Evolutionary conservation across 805 yeast species (phyloP), one percentile per base, ranked within the genome.

Genomic region (Blastobotrys parvus): DNA sequence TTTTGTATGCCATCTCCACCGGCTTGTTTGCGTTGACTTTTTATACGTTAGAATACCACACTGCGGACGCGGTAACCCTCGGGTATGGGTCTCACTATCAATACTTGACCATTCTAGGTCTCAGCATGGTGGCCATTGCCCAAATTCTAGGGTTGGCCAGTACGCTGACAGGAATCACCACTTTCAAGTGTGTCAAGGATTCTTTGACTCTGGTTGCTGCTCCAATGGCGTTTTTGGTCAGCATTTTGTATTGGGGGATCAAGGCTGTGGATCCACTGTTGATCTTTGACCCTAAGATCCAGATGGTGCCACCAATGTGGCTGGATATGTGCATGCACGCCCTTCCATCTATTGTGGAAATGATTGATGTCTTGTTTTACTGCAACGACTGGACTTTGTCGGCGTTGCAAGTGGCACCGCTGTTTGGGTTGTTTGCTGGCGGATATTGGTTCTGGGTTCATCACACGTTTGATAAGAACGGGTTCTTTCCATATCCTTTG

Each of bases 401-500:
- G 31, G n/a, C 45, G 15, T 19, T 46, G 18, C 40, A 30, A 16
- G 56, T 58, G 8, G 25, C 51, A 7, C 29, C 42, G 3, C 22
- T 53, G 30, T 54, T 51, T 38, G 30, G 39, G 18, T 38, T 46
- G 7, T 32, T 58, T 19, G 53, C 58, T 10, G 48, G 43, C 11
- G 58, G 48, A n/a, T 62, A 62, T 55, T 61, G 62, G 62, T 35
- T 35, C 27, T 62, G 67, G 67, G 46, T 55, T 23, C 59, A 60
- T 45, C 45, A 48, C 38, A 50, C 62, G 3, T 46, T 35, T 35
- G 27, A 47, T 11, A 35, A 39, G 39, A 62, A 62, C 45, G 57
- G 59, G 17, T 55, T 54, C 46, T 61, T 52, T 40, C 67, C 67
- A 13, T 62, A 62, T 42, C 67, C 67, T 3, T 36, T 62, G 39